phyloP scores from a whole-genome alignment of 2,329 filamentous ascomycete species.

The Tetracladium maxilliforme region DNA sequence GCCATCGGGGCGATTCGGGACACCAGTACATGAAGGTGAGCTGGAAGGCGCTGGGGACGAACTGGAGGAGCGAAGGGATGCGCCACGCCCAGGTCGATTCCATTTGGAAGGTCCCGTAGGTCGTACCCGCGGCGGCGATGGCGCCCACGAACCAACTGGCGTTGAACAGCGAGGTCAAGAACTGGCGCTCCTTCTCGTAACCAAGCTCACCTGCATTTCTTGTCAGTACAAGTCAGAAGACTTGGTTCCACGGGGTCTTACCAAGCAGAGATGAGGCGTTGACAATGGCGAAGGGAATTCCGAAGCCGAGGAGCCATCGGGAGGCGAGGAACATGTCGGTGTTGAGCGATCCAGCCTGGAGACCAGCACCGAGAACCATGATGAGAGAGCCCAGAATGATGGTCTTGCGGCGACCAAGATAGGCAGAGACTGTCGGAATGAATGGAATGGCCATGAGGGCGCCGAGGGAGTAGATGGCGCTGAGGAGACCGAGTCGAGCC shows the following conservation, averaged over 20 bases:
- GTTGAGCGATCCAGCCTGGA: conserved; percentile 17
- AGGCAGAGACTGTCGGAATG: conserved; percentile 19
- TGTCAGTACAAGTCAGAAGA: too few relatives aligned
- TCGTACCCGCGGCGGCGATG: conserved; percentile 19
- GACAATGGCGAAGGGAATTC: conserved; percentile 18
- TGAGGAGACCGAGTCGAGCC: conserved; percentile 22
- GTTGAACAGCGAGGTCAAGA: conserved; percentile 16
- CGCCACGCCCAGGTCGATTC: conserved; percentile 20
- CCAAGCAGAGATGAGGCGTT: conserved; percentile 18
- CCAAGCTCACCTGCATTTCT: too few relatives aligned
- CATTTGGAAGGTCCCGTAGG: conserved; percentile 18
- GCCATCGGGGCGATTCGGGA: conserved; percentile 40
- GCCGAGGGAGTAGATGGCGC: conserved; percentile 25
- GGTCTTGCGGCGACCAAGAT: conserved; percentile 20
- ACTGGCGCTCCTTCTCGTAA: conserved; percentile 16
- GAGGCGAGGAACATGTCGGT: conserved; percentile 4
- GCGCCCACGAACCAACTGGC: conserved; percentile 16
- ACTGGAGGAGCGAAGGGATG: conserved; percentile 15
- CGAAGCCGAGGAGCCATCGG: conserved; percentile 15
- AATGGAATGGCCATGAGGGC: conserved; percentile 25
- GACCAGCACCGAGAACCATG: conserved; percentile 18
- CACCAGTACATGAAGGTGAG: conserved; percentile 8
- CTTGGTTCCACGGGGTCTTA: too few relatives aligned
- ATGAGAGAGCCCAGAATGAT: conserved; percentile 18
- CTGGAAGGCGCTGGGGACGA: conserved; percentile 9